Base-by-base conservation (phyloP, 371 early-diverging fungal species). In the Gilbertella persicaria region DNA sequence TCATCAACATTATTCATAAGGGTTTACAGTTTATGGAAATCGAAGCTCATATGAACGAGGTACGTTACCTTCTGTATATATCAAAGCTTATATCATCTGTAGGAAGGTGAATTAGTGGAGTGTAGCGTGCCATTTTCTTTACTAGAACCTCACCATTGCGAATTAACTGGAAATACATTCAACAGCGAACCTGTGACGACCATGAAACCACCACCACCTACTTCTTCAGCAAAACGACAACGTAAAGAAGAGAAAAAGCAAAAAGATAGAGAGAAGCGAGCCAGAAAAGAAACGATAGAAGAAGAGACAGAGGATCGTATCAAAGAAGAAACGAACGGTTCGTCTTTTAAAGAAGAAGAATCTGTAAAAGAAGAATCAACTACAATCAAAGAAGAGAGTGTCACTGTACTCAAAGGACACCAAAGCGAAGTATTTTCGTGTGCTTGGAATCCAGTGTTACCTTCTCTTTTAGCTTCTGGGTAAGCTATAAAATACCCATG, bases 21-120 rank as follows among this genome's bases (percentile, higher is more conserved):
- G 98, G 95, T 0, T 78, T 98, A 26, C 92, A 91, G 62, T 96
- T 95, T 66, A 79, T 87, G 75, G 92, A 94, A 50, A 84, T 95
- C 50, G 95, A 96, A 69, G 71, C 83, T 1, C 95, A 95, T 56
- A 72, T 89, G 46, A 83, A 85, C 43, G 86, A 89, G 72, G 94
- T 89, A 60, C n/a, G 33, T 23, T 40, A 12, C 46, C 13, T n/a
- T 24, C 45, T 28, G 17, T 28, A 37, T 28, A 10, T 42, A 44
- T n/a, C n/a, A n/a, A n/a, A n/a, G n/a, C n/a, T n/a, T n/a, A n/a
- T n/a, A 42, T 33, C 26, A 14, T 26, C 50, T 36, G 28, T 58
- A 90, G 88, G 91, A 93, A 66, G 92, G 93, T 7, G 81, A 84
- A 42, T 81, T 87, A 57, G 81, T 76, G 41, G 85, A 86, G 53